These are phyloP conservation scores for Polyplosphaeria fusca DNA, from an alignment of 495 filamentous ascomycete species.

Conservation along the genomic window DNA sequence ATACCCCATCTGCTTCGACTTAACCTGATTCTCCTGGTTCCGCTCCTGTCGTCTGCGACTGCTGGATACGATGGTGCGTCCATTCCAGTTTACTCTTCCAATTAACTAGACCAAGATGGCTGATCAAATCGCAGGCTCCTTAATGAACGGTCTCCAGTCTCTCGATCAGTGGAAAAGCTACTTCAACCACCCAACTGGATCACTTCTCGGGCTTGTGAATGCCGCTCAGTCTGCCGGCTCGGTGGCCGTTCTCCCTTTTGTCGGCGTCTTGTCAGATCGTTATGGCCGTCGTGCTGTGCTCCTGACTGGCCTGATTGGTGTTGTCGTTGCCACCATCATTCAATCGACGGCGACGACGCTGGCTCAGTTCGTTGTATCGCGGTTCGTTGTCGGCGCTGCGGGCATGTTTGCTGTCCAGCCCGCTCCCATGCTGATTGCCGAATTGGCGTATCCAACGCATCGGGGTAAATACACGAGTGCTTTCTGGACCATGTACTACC, in stretches of 20 bases:
- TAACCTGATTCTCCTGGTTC: too few species aligned
- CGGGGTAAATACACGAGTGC: not conserved
- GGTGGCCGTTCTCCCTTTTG: not conserved
- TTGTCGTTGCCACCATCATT: conserved; percentile 46
- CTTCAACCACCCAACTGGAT: not conserved
- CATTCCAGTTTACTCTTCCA: too few species aligned
- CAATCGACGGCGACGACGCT: conserved; percentile 11
- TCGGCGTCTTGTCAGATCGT: too few species aligned
- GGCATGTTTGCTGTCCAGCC: conserved; percentile 42
- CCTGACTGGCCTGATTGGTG: conserved; percentile 28
- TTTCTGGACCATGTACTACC: not conserved
- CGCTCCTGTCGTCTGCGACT: too few species aligned
- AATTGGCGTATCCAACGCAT: conserved; percentile 10
- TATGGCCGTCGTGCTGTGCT: conserved; percentile 44
- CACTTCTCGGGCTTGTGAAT: not conserved
- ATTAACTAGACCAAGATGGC: too few species aligned
- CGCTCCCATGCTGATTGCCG: conserved; percentile 45
- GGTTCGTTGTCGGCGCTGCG: conserved; percentile 48
- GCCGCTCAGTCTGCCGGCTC: not conserved
- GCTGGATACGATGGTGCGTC: too few species aligned
- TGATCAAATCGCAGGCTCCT: too few species aligned
- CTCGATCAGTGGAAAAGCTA: not conserved
- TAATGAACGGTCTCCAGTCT: not conserved
- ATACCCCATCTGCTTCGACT: too few species aligned
- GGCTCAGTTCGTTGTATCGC: conserved; percentile 16